Evolutionary conservation across 441 rosid genomes (phyloP).

Genomic region (Pelargonium citronellum): DNA sequence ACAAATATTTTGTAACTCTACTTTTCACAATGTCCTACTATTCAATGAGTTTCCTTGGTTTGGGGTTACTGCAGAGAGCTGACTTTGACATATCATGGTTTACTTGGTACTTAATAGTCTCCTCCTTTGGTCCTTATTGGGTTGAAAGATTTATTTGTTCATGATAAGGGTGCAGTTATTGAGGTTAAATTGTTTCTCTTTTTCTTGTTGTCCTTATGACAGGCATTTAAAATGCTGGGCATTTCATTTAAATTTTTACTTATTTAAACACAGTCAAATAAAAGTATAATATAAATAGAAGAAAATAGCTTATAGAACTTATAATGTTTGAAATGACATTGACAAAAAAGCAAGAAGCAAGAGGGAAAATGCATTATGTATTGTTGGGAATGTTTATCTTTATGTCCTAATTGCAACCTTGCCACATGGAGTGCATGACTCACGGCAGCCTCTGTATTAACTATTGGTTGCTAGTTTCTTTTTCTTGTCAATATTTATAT

Average conservation of each 20-base stretch:
- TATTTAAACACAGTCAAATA: background rate
- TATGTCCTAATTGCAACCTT: conserved; percentile 6
- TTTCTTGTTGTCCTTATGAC: background rate
- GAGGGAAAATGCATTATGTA: background rate
- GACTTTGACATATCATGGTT: background rate
- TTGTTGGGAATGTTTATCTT: background rate
- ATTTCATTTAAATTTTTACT: background rate
- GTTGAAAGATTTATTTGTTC: background rate
- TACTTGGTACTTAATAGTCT: background rate
- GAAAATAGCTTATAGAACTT: background rate
- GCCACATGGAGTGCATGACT: background rate
- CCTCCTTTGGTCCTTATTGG: background rate
- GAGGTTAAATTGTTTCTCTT: background rate
- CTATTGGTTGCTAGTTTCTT: background rate
- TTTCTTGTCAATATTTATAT: too few species aligned
- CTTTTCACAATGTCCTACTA: too few species aligned
- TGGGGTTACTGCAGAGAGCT: background rate
- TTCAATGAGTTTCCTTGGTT: background rate
- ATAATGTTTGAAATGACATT: background rate
- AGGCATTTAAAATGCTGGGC: background rate
- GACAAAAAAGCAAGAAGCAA: background rate
- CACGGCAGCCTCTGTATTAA: conserved; percentile 5
- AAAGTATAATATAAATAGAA: background rate
- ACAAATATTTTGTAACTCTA: too few species aligned
- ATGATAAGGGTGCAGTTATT: background rate